phyloP scores from a whole-genome alignment of 192 early-diverging fungal genomes.

The Coemansia sp. region DNA sequence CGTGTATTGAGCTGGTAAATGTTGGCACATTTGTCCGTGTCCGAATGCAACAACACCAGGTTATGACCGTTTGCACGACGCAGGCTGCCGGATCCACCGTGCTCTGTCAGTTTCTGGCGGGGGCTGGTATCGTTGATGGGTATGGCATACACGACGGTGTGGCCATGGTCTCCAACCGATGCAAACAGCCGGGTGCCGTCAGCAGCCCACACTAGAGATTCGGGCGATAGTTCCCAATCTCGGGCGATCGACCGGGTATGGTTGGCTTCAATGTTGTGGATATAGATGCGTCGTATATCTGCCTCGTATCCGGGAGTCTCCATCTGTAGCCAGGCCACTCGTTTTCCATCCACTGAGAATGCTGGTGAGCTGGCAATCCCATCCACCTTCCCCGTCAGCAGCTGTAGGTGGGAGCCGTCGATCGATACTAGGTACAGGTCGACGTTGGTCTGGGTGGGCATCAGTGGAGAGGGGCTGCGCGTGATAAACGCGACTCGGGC shows the following conservation, averaged over 20 bases:
- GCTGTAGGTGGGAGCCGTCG: constrained; percentile 12
- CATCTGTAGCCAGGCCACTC: constrained; percentile 75
- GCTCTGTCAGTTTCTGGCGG: constrained; percentile 23
- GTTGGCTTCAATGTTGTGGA: constrained; percentile 29
- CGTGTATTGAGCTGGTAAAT: constrained; percentile 19
- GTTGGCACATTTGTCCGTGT: constrained; percentile 34
- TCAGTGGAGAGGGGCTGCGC: constrained; percentile 47
- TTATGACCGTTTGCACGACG: constrained; percentile 8
- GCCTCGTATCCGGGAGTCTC: constrained; percentile 67
- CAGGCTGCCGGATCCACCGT: constrained; percentile 15
- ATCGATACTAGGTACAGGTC: constrained; percentile 60
- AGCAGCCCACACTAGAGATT: constrained; percentile 53
- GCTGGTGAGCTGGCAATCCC: constrained; percentile 56
- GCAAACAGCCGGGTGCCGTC: constrained; percentile 53
- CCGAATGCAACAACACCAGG: constrained; percentile 45
- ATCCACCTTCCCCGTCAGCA: constrained; percentile 48
- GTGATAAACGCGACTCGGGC: constrained; percentile 58
- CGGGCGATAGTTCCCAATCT: constrained; percentile 55
- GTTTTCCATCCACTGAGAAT: constrained; percentile 59
- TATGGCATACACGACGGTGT: constrained; percentile 39
- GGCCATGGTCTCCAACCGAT: constrained; percentile 57
- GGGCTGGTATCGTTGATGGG: constrained; percentile 21
- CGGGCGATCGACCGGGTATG: constrained; percentile 27
- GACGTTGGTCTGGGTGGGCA: constrained; percentile 66
- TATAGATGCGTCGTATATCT: constrained; percentile 61